Evolutionary conservation across 176 grass and related monocot genomes (phyloP), one percentile per base, ranked within the genome.

Genomic region (Oryza punctata): DNA sequence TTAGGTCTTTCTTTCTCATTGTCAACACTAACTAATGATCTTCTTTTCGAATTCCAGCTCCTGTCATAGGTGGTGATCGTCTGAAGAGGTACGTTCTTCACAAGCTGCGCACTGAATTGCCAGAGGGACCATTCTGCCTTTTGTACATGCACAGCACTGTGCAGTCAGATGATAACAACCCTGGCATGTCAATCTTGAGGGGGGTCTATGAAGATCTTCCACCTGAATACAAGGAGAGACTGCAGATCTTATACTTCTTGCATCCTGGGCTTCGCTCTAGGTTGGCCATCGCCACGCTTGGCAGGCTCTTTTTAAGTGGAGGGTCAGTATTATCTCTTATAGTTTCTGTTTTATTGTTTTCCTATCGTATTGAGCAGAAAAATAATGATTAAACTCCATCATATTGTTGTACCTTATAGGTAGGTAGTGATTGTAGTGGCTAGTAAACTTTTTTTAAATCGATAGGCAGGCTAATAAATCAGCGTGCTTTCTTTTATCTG

Each of bases 141-240:
- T 15, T 99, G 78, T 99, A 99, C 78, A 81, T 96, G 45, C 96
- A 96, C 71, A 99, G 89, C 86, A 91, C 78, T 78, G 96, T 94
- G 8, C 89, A 90, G 35, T 96, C 93, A 12, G 96, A 91, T 70
- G 93, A 92, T 63, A 96, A 99, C 91, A 99, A 96, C 79, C 96
- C 96, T 23, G 96, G 96, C 40, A 92, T 96, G 89, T 92, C 93
- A 40, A 74, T 89, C 73, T 85, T 99, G 81, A 88, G 96, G 71
- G 89, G 91, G 25, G 85, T 96, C 69, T 99, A 99, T 72, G 93
- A 99, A 78, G 96, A 92, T 9, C 89, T 95, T 64, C 91, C 91
- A 80, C 85, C 82, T 82, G 82, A 85, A 35, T 93, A 81, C 69
- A 98, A 96, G 82, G 89, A 94, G 23, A 92, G 93, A 27, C 87